phyloP scores from a whole-genome alignment of 345 rosid genomes.

The Aethionema arabicum region DNA sequence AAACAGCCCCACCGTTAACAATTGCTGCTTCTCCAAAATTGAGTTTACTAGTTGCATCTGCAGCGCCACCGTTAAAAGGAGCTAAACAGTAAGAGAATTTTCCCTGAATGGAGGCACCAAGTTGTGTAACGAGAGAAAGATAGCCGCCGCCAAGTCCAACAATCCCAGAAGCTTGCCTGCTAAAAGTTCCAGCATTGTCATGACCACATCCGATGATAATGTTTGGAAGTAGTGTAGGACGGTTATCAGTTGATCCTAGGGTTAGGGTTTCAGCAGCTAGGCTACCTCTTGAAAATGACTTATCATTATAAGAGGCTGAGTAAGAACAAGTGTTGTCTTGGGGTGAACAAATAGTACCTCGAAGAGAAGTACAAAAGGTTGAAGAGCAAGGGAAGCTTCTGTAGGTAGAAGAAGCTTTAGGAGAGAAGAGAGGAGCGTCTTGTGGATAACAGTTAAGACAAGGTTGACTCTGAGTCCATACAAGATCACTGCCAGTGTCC shows the following conservation, averaged over 20 bases:
- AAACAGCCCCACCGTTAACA: constrained; percentile 18
- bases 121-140: constrained; percentile 22
- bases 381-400: constrained; percentile 38
- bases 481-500: constrained; percentile 42
- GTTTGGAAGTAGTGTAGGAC: constrained; percentile 20
- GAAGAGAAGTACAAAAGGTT: constrained; percentile 22
- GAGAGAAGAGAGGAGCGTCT: constrained; percentile 40
- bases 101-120: constrained; percentile 16
- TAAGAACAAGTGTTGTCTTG: constrained; percentile 1
- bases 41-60: constrained; percentile 13
- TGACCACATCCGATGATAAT: constrained; percentile 30
- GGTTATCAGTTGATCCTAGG: constrained; percentile 22
- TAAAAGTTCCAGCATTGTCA: constrained; percentile 7
- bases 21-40: constrained; percentile 19
- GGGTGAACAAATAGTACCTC: background rate
- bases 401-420: constrained; percentile 44
- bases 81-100: constrained; percentile 34
- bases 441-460: constrained; percentile 41
- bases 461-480: constrained; percentile 42
- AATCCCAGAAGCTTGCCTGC: constrained; percentile 17
- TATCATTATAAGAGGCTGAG: constrained; percentile 17
- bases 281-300: constrained; percentile 9
- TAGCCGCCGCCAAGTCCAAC: constrained; percentile 31
- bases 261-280: constrained; percentile 27
- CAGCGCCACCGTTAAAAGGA: background rate